Evolutionary conservation across 2,329 filamentous ascomycete genomes (phyloP).

Genomic region (Endoconidiophora polonica): DNA sequence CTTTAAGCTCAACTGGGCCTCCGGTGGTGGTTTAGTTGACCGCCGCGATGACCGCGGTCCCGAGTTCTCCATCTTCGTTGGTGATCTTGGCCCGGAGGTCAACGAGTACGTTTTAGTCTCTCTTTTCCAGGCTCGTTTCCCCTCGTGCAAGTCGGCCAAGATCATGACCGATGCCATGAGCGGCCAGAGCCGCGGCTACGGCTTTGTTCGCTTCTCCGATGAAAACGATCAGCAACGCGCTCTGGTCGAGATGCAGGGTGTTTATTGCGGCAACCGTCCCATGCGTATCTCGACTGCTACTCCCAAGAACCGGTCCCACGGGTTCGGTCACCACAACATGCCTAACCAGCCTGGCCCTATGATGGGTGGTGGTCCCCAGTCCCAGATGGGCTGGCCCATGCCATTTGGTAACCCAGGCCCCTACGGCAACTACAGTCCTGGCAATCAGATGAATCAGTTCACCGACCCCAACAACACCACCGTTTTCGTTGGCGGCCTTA

Average conservation of each 20-base stretch:
- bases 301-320: slow-evolving; percentile 63
- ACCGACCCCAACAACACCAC: slow-evolving; percentile 99
- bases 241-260: slow-evolving; percentile 94
- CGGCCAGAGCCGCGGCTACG: slow-evolving; percentile 93
- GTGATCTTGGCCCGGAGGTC: slow-evolving; percentile 92
- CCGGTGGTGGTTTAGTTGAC: slow-evolving; percentile 85
- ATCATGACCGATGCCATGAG: slow-evolving; percentile 99
- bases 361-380: slow-evolving; percentile 29
- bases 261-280: slow-evolving; percentile 94
- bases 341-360: slow-evolving; percentile 27
- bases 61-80: slow-evolving; percentile 94
- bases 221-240: slow-evolving; percentile 93
- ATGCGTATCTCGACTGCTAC: slow-evolving; percentile 98
- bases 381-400: slow-evolving; percentile 27
- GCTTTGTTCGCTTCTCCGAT: slow-evolving; percentile 92
- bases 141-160: slow-evolving; percentile 96
- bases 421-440: slow-evolving; percentile 29
- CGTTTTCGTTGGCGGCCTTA: slow-evolving; percentile 92
- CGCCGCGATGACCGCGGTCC: slow-evolving; percentile 90
- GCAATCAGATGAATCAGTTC: slow-evolving; percentile 84
- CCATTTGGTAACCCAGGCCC: slow-evolving; percentile 14
- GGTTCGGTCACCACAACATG: slow-evolving; percentile 23
- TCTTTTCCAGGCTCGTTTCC: slow-evolving; percentile 90
- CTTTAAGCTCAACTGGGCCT: slow-evolving; percentile 99
- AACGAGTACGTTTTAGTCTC: slow-evolving; percentile 97